A percentile compares a stretch with the other conserved stretches of the same genome.
phyloP scores from a whole-genome alignment of 805 yeast species.

The Cyberlindnera mycetangii region DNA sequence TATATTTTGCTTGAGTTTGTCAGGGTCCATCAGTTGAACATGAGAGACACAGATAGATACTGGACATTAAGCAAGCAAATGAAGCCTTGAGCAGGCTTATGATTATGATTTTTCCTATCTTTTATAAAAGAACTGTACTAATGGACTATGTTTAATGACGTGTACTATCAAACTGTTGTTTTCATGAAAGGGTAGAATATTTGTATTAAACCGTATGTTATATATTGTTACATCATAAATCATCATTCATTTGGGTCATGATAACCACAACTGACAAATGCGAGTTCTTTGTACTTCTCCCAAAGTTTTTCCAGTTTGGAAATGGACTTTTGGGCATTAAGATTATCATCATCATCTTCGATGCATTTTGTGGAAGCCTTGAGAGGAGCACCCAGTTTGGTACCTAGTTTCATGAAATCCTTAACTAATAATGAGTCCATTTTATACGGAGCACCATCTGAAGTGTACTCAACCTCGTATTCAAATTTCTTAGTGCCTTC shows the following conservation, averaged over 20 bases:
- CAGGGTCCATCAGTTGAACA: slow-evolving; percentile 61
- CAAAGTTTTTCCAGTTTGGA: slow-evolving; percentile 43
- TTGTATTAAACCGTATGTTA: not conserved
- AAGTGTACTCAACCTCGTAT: slow-evolving; percentile 66
- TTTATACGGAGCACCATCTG: slow-evolving; percentile 55
- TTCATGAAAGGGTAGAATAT: not conserved
- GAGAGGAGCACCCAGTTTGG: slow-evolving; percentile 46
- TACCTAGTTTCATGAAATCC: slow-evolving; percentile 60
- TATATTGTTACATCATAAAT: not conserved
- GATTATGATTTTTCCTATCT: not conserved
- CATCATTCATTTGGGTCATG: slow-evolving; percentile 9
- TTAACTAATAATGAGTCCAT: slow-evolving; percentile 55
- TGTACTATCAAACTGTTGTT: not conserved
- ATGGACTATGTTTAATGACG: not conserved
- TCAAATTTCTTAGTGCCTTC: slow-evolving; percentile 42
- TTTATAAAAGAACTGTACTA: not conserved
- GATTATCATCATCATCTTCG: slow-evolving; percentile 13
- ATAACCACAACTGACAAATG: slow-evolving; percentile 44
- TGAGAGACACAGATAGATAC: slow-evolving; percentile 61
- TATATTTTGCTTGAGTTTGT: slow-evolving; percentile 65
- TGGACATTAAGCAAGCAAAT: slow-evolving; percentile 63
- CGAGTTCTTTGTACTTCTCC: slow-evolving; percentile 52
- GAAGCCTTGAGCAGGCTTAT: slow-evolving; percentile 5
- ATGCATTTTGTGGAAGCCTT: slow-evolving; percentile 3
- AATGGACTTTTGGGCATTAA: slow-evolving; percentile 8